These are phyloP conservation scores for Epichloe gansuensis DNA, from an alignment of 2,329 filamentous ascomycete genomes.

Conservation along the genomic window DNA sequence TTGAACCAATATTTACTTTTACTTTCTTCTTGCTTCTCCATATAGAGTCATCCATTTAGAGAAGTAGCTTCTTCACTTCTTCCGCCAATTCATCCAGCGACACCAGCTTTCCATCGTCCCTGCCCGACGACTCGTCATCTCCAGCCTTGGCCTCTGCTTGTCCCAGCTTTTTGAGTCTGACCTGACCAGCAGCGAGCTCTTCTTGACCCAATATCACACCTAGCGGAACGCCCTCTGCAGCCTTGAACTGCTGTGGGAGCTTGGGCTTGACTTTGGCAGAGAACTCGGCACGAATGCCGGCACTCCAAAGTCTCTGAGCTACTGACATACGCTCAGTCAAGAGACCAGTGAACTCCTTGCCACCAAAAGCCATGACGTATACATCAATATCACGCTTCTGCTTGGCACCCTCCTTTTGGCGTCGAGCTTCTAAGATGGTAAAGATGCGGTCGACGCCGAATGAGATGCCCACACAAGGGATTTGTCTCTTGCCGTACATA, in stretches of 20 bases:
- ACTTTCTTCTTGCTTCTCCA: background rate
- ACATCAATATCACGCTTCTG: conserved; percentile 59
- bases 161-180: conserved; percentile 71
- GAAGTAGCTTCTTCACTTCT: conserved; percentile 40
- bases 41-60: conserved; percentile 3
- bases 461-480: conserved; percentile 56
- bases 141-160: conserved; percentile 57
- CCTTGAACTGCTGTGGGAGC: conserved; percentile 80
- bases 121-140: conserved; percentile 79
- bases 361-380: conserved; percentile 89
- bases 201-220: conserved; percentile 86
- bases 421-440: conserved; percentile 71
- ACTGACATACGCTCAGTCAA: conserved; percentile 76
- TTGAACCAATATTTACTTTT: background rate
- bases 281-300: conserved; percentile 75
- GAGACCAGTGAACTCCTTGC: conserved; percentile 70
- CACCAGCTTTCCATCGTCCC: conserved; percentile 66
- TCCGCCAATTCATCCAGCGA: conserved; percentile 48
- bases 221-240: conserved; percentile 77
- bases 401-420: conserved; percentile 51
- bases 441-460: conserved; percentile 96
- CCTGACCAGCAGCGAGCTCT: conserved; percentile 70
- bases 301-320: conserved; percentile 67
- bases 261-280: conserved; percentile 85
- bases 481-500: conserved; percentile 83